phyloP scores from a whole-genome alignment of 2,329 filamentous ascomycete genomes.

The Cladophialophora exuberans region DNA sequence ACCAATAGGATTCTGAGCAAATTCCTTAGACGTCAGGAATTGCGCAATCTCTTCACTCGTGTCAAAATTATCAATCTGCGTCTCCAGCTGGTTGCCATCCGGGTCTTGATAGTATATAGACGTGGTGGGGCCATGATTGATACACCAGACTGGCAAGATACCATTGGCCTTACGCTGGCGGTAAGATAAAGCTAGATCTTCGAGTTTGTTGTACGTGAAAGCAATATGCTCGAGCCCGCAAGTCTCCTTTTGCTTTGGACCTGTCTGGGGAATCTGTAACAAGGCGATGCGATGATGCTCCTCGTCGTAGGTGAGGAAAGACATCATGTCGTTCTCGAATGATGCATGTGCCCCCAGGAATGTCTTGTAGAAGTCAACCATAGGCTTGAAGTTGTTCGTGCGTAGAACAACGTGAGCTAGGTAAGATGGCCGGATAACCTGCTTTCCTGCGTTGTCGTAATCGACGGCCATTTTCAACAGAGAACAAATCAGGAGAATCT shows the following conservation, averaged over 20 bases:
- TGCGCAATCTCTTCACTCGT: background rate
- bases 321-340: background rate
- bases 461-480: too few species aligned
- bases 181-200: conserved; percentile 44
- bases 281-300: conserved; percentile 49
- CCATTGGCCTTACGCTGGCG: conserved; percentile 31
- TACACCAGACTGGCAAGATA: conserved; percentile 45
- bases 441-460: background rate
- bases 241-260: conserved; percentile 28
- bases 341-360: conserved; percentile 10
- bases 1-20: conserved; percentile 12
- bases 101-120: conserved; percentile 55
- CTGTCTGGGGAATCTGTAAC: conserved; percentile 33
- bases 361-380: conserved; percentile 11
- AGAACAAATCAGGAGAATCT: too few species aligned
- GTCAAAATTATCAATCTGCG: conserved; percentile 49
- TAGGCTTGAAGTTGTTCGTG: conserved; percentile 6
- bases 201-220: conserved; percentile 45
- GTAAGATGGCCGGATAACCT: background rate
- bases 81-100: conserved; percentile 54
- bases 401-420: conserved; percentile 22
- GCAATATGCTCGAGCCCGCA: conserved; percentile 49
- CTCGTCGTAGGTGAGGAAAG: conserved; percentile 14
- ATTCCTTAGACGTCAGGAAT: background rate
- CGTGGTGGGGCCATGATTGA: conserved; percentile 54